Base-by-base conservation (phyloP, 1,284 basidiomycete genomes). In the Trichosporon faecale region DNA sequence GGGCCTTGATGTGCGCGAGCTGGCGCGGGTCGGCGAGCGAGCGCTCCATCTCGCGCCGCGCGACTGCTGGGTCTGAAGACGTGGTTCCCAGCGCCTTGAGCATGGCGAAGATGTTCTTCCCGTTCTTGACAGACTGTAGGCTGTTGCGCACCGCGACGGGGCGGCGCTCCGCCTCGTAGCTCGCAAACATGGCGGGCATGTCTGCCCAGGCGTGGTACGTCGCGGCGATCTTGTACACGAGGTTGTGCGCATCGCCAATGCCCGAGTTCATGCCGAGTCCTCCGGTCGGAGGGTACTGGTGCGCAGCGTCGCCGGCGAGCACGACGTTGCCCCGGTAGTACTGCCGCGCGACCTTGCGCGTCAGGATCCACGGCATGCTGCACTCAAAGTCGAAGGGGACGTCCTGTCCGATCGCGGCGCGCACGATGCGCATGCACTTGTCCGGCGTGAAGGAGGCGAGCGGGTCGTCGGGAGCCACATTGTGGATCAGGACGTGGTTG, bases 401-500 rank as follows among this genome's bases (percentile, higher is more conserved):
- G 65, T 76, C 75, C 33, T 52, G 27, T 0, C 75, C 75, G 21
- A 76, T 72, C 1, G 75, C 75, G 1, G 72, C 69, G 2, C 69
- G 66, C 40, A 76, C 74, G 55, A 76, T 75, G 18, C 70, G 61
- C 57, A 70, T 68, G 68, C 75, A 76, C 67, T 73, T 73, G 23
- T 76, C 72, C 2, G 71, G 69, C 0, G 72, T 72, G 60, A 75
- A 76, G 1, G 74, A 72, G 1, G 68, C 63, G 64, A 73, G 69
- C 9, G 75, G 65, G 40, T 75, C 70, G 3, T 70, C 37, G 3
- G 71, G 71, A 69, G 72, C 44, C 35, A 74, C 73, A 64, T 76
- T 75, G 68, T 76, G 75, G 25, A 76, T 73, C 21, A 76, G 67
- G 16, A 76, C 76, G 33, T 74, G 76, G 68, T 76, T 76, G 44